These are phyloP conservation scores for Fusarium chuoi DNA, from an alignment of 2,329 filamentous ascomycete species.

Conservation along the genomic window DNA sequence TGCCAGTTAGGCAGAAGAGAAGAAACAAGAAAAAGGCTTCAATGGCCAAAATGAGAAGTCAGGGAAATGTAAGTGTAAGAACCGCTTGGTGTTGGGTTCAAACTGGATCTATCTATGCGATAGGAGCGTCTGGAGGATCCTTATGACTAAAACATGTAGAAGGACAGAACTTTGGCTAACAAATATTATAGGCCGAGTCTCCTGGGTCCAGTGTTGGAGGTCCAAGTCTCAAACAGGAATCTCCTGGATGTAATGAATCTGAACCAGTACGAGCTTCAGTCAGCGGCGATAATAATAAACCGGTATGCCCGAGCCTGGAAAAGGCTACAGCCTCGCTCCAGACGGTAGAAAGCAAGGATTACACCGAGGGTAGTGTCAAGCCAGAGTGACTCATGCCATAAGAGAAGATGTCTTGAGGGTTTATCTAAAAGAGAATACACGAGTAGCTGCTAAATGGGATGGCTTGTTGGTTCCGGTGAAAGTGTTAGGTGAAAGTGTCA, in stretches of 20 bases:
- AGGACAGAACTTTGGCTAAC: not conserved
- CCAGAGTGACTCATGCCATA: accelerated
- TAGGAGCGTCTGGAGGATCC: not conserved
- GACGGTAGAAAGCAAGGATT: not conserved
- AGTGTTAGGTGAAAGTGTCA: accelerated
- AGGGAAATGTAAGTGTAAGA: too few species aligned
- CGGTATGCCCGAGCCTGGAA: not conserved
- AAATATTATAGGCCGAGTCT: not conserved
- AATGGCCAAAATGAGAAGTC: not conserved
- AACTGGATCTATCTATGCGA: not conserved
- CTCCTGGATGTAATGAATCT: too few species aligned
- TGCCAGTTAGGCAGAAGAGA: not conserved
- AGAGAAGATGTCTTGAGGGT: not conserved
- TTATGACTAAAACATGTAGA: too few species aligned
- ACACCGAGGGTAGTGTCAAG: not conserved
- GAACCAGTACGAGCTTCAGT: not conserved
- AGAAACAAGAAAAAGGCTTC: not conserved
- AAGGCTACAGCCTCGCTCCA: not conserved
- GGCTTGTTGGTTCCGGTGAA: not conserved
- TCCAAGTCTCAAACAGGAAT: not conserved
- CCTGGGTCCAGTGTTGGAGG: not conserved
- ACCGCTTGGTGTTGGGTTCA: not conserved
- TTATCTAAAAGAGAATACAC: accelerated
- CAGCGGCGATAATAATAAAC: not conserved
- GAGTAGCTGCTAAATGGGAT: not conserved